Percentiles rank a stretch among this genome's conserved stretches.
Evolutionary conservation across 768 basidiomycete species (phyloP).

Genomic region (Leccinum fibrillosum): DNA sequence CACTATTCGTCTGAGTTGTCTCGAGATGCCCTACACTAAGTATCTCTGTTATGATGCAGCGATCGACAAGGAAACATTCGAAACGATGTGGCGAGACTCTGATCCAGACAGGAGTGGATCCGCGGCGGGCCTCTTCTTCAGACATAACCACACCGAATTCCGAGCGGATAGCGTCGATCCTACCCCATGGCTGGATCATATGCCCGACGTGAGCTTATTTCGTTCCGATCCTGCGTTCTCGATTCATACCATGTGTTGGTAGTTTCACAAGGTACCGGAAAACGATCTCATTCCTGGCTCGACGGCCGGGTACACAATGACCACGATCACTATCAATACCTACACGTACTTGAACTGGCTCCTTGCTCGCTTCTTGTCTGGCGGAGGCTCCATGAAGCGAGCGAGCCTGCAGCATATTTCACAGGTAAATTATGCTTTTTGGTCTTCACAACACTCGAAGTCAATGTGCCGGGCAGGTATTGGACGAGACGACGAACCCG

Average conservation of each 20-base stretch:
- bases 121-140: conserved; percentile 61
- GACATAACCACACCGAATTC: conserved; percentile 61
- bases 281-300: conserved; percentile 42
- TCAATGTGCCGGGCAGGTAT: conserved; percentile 8
- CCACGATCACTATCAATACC: conserved; percentile 66
- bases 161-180: conserved; percentile 38
- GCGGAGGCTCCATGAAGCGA: conserved; percentile 62
- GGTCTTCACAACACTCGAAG: neutral
- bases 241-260: neutral
- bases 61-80: conserved; percentile 70
- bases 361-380: conserved; percentile 49
- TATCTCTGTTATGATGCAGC: conserved; percentile 35
- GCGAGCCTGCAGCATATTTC: conserved; percentile 63
- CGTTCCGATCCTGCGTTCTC: neutral
- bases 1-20: conserved; percentile 6
- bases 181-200: conserved; percentile 39
- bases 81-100: conserved; percentile 73
- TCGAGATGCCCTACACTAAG: neutral
- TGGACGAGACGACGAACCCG: conserved; percentile 9
- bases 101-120: conserved; percentile 43
- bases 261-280: conserved; percentile 38
- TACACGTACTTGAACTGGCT: conserved; percentile 65
- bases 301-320: conserved; percentile 54
- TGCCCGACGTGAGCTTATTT: conserved; percentile 47
- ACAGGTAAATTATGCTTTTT: conserved; percentile 38